These are phyloP conservation scores for Globisporangium iwayamae DNA, from an alignment of 352 stramenopile genomes.

Conservation along the genomic window DNA sequence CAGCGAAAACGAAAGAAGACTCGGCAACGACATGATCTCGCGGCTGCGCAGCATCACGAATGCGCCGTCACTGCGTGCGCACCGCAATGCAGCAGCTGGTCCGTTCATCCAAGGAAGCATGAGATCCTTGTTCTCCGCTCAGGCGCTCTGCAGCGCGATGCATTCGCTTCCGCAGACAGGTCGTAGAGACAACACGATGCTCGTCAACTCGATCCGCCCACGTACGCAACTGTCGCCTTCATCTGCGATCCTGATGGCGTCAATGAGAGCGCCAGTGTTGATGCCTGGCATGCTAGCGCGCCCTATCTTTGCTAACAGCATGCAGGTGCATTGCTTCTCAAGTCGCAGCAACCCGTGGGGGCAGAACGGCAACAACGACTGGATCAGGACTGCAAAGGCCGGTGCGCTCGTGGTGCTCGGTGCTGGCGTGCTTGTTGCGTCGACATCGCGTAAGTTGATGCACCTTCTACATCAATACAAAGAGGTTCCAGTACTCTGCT, in stretches of 20 bases:
- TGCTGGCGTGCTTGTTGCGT: constrained; percentile 50
- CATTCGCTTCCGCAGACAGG: not conserved
- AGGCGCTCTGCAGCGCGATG: constrained; percentile 3
- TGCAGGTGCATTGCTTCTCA: constrained; percentile 33
- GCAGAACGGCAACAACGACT: constrained; percentile 28
- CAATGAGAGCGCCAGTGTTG: not conserved
- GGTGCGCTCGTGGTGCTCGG: constrained; percentile 59
- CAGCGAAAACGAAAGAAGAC: not conserved
- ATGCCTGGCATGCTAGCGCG: not conserved
- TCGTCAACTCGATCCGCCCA: not conserved
- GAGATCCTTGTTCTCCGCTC: not conserved
- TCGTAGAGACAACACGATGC: not conserved
- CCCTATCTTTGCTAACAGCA: not conserved
- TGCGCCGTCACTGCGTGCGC: not conserved
- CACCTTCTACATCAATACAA: too few relatives aligned
- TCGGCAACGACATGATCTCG: constrained; percentile 8
- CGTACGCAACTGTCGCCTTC: not conserved
- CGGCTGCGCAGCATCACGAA: constrained; percentile 4
- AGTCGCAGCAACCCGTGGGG: constrained; percentile 38
- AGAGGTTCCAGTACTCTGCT: not conserved
- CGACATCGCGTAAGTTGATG: constrained; percentile 50
- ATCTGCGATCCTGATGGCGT: constrained; percentile 1
- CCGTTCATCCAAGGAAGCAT: not conserved
- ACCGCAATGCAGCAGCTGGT: not conserved
- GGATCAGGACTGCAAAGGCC: constrained; percentile 53